Base-by-base conservation (phyloP, 2,329 filamentous ascomycete genomes). In the Septoria petroselini region DNA sequence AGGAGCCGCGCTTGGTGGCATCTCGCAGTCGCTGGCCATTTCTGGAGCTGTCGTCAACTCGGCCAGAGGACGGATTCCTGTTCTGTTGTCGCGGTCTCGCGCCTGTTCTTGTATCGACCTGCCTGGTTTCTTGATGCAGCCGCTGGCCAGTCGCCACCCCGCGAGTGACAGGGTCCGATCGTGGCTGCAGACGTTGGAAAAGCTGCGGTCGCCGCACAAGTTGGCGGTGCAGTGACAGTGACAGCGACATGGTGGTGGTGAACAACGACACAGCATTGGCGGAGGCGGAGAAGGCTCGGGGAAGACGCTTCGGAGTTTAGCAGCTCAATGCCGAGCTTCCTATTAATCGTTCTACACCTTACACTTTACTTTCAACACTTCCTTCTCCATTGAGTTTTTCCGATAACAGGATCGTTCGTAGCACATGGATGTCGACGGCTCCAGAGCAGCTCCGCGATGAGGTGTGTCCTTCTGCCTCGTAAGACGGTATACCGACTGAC, bases 371-470 rank as follows among this genome's bases (percentile, higher is more conserved):
- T 27, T 9, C 9, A 27, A 5, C 9, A 27, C 5, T 9, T 5
- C 9, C 23, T 5, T 9, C 9, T 27, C 23, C 5, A 27, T 27
- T n/a, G n/a, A n/a, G n/a, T n/a, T n/a, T n/a, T 27, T 27, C 23
- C 25, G 33, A 41, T 25, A 15, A 45, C 27, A 29, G 5, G 23
- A 27, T n/a, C 23, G 9, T 27, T 48, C 47, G 31, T 23, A 40
- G 38, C 43, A 47, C 62, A 78, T 82, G 80, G 71, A 85, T 85
- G 82, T 83, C 81, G 71, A 73, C 74, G 66, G 74, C 75, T 61
- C 76, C 80, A 60, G 74, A 78, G 67, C 79, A 80, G 68, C 78
- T 86, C 64, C 84, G 84, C 70, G 80, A 86, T 83, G 82, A 86
- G 76, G 80, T 83, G 71, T 45, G 64, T 45, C 15, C 7, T 38